These are phyloP conservation scores for Auricularia cornea DNA, from an alignment of 768 basidiomycete species.

Conservation along the genomic window DNA sequence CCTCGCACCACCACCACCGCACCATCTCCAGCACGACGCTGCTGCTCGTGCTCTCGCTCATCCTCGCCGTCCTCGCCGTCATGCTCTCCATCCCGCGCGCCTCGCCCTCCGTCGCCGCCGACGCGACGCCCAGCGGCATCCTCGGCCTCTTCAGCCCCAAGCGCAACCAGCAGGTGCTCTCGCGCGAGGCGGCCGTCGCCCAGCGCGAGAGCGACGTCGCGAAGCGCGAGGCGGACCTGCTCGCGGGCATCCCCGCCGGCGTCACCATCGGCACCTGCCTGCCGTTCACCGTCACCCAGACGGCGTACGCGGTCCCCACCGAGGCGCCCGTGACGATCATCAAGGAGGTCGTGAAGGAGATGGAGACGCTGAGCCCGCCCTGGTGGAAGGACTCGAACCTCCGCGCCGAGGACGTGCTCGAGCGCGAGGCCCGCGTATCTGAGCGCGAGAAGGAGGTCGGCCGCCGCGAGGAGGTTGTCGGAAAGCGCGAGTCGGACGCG, in stretches of 20 bases:
- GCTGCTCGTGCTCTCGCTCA: conserved; percentile 75
- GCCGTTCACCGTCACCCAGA: conserved; percentile 39
- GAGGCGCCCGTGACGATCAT: conserved; percentile 59
- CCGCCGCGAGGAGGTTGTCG: conserved; percentile 76
- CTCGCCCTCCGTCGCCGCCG: conserved; percentile 29
- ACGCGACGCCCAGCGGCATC: conserved; percentile 42
- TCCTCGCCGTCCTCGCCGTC: conserved; percentile 80
- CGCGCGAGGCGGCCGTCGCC: conserved; percentile 73
- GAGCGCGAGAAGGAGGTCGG: conserved; percentile 83
- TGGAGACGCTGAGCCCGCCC: conserved; percentile 55
- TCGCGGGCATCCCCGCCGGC: conserved; percentile 76
- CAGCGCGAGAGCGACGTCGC: conserved; percentile 83
- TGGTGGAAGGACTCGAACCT: conserved; percentile 62
- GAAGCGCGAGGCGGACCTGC: conserved; percentile 77
- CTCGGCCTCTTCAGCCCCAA: conserved; percentile 74
- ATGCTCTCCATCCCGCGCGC: conserved; percentile 75
- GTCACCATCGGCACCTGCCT: conserved; percentile 28
- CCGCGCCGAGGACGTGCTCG: conserved; percentile 73
- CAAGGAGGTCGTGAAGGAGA: conserved; percentile 78
- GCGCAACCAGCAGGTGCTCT: conserved; percentile 68
- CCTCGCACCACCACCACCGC: conserved; percentile 65
- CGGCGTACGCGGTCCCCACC: conserved; percentile 26
- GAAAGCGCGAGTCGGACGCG: conserved; percentile 80
- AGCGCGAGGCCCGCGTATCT: conserved; percentile 76
- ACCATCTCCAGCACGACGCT: conserved; percentile 88